Evolutionary conservation across 1,284 basidiomycete species (phyloP).

Genomic region (Cronartium quercuum): DNA sequence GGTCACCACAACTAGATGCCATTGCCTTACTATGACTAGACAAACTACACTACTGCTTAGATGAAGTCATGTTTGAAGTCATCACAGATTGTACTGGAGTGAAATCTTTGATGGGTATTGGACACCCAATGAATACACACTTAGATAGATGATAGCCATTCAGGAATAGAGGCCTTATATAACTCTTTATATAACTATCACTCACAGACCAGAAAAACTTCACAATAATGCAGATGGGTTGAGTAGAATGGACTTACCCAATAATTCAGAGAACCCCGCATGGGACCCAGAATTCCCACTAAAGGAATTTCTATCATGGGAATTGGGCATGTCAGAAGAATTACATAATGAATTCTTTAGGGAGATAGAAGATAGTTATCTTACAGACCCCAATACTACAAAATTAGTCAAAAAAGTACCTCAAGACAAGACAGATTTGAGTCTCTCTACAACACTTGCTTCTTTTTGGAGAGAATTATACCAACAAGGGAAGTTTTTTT

Average conservation of each 20-base stretch:
- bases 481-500: neutral
- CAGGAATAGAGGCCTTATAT: neutral
- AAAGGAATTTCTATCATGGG: neutral
- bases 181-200: neutral
- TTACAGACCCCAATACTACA: neutral
- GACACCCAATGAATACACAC: neutral
- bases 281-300: too few relatives aligned
- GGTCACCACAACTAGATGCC: neutral
- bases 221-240: slow-evolving; percentile 5
- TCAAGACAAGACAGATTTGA: neutral
- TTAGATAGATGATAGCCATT: neutral
- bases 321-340: neutral
- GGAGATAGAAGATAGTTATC: neutral
- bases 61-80: neutral
- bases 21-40: neutral
- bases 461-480: neutral
- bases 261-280: neutral
- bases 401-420: neutral
- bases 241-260: neutral
- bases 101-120: too few relatives aligned
- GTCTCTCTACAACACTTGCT: neutral
- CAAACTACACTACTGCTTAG: too few relatives aligned
- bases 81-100: neutral
- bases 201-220: neutral
- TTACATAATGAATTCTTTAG: neutral